phyloP scores from a whole-genome alignment of 106 monocot species.

The Apostasia shenzhenica region DNA sequence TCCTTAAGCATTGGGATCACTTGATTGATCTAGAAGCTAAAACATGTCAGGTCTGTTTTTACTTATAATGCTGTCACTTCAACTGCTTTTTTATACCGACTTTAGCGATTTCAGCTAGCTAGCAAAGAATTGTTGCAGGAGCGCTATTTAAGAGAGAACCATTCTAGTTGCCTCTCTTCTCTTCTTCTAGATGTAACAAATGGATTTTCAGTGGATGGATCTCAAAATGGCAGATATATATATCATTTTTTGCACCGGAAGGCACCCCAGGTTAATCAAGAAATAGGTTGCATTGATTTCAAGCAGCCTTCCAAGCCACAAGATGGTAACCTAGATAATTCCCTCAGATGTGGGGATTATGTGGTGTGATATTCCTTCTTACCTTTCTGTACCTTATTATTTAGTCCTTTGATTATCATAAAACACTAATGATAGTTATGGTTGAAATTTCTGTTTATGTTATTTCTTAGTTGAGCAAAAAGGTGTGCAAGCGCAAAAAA shows the following conservation, averaged over 20 bases:
- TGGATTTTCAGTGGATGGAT: conserved; percentile 24
- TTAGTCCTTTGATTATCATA: background rate
- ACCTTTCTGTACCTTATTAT: background rate
- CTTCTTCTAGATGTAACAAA: conserved; percentile 53
- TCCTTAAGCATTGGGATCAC: conserved; percentile 79
- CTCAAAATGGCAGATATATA: conserved; percentile 38
- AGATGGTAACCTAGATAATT: conserved; percentile 27
- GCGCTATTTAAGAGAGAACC: conserved; percentile 21
- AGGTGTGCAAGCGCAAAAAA: too few relatives aligned
- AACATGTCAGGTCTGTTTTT: conserved; percentile 49
- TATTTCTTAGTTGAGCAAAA: background rate
- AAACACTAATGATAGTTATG: background rate
- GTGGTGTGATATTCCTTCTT: conserved; percentile 43
- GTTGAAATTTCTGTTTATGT: background rate
- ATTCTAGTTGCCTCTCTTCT: conserved; percentile 30
- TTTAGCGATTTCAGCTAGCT: conserved; percentile 40
- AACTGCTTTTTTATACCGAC: conserved; percentile 4
- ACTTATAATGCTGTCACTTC: background rate
- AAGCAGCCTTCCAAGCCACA: conserved; percentile 9
- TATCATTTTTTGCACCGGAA: conserved; percentile 65
- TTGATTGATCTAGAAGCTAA: conserved; percentile 91
- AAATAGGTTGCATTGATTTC: conserved; percentile 7
- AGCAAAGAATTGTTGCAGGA: conserved; percentile 40
- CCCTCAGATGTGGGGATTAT: conserved; percentile 75
- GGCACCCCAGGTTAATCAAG: conserved; percentile 5